Evolutionary conservation across 1,284 basidiomycete genomes (phyloP), one percentile per base, ranked within the genome.

Genomic region (Naganishia liquefaciens): DNA sequence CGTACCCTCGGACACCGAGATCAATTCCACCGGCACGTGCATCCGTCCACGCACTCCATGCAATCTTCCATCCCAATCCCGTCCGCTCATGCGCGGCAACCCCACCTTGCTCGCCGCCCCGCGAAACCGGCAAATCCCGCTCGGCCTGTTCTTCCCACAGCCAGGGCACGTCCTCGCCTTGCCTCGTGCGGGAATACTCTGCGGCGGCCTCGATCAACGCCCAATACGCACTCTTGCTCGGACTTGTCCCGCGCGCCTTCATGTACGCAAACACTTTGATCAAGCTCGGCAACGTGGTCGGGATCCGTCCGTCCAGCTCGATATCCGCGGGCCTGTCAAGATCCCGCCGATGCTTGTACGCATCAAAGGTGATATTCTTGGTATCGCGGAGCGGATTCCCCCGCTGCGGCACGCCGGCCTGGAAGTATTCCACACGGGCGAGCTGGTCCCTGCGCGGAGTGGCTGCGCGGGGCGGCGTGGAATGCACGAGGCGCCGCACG

Each of bases 31-130:
- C 75, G 0, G 63, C 64, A n/a, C 65, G 54, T 11, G 76, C 76
- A 47, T 77, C 76, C 30, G 71, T 64, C 65, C 71, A 72, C 0
- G 74, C 72, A 9, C 64, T 72, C 39, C 71, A 64, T 2, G 73
- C 73, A 30, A 77, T 67, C 65, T 73, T 70, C 66, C 73, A 72
- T 4, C 73, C 75, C 11, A 76, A 63, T 11, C 70, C 65, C 0
- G 68, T 69, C 1, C 64, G 44, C 10, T 66, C 62, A 43, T 68
- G 67, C 4, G 21, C 28, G 2, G 19, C 25, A 15, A 25, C 39
- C n/a, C 44, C 52, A 15, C 28, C 39, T n/a, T 10, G 25, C 6
- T 27, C 27, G 19, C 21, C 21, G 30, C 10, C 23, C 46, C 0
- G 17, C 19, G 2, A 3, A 23, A 19, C 30, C 42, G 13, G n/a